Base-by-base conservation (phyloP, 1,139 yeast species). In the Kluyveromyces sp. region DNA sequence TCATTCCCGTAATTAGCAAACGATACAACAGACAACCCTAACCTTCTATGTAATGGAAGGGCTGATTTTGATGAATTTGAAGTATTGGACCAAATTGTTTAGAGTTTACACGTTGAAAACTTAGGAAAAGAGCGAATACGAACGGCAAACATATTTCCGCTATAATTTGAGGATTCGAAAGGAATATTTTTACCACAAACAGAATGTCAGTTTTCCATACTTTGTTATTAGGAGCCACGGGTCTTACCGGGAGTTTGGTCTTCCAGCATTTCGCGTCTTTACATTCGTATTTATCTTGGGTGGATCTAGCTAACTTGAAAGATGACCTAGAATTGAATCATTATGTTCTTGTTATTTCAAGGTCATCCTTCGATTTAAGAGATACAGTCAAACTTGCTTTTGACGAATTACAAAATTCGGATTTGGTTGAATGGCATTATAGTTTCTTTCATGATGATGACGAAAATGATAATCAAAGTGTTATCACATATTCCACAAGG, bases 171-270 rank as follows among this genome's bases (percentile, higher is more conserved):
- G 21, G 21, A 15, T 15, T 15, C 21, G 21, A 15, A 15, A 15
- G 21, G 21, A 15, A 15, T 15, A 15, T 15, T 15, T 15, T 15
- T 15, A 15, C 21, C 21, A 15, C 21, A 15, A 15, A 15, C 21
- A 15, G 21, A 21, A 35, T 35, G 37, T 21, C 28, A 21, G 10
- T 7, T 4, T 30, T 38, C 27, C 15, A 30, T 28, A 38, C 41
- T 8, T 27, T 38, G n/a, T 38, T 38, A 34, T 30, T 38, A 25
- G 41, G 41, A 21, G 34, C 34, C n/a, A 38, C 33, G 6, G 41
- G 41, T 5, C n/a, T 38, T 10, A 38, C 41, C 3, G 41, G 41
- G 28, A 15, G 8, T 6, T 5, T 15, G 6, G 41, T 30, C 10
- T 15, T 38, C 29, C 34, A 31, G 25, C 34, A 31, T 6, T 29